phyloP scores from a whole-genome alignment of 306 rosid species.

The Fagus sylvatica region DNA sequence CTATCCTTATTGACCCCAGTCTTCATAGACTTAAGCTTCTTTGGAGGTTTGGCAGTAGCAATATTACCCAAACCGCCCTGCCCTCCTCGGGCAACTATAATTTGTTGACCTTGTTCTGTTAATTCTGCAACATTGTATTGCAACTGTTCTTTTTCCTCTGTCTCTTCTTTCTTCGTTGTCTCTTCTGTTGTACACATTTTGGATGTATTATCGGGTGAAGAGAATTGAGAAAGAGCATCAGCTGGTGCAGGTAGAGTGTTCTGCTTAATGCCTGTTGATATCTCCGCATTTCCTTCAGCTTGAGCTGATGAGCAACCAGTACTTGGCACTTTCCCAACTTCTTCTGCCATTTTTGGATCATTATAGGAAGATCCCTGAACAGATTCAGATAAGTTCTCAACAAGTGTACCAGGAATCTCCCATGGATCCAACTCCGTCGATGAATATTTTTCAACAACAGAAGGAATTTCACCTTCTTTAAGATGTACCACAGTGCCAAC shows the following conservation, averaged over 20 bases:
- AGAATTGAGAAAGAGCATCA: conserved; percentile 31
- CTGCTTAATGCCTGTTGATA: conserved; percentile 30
- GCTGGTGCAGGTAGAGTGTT: conserved; percentile 18
- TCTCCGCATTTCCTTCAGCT: conserved; percentile 23
- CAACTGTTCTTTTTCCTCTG: conserved; percentile 45
- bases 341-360: conserved; percentile 28
- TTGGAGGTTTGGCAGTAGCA: conserved; percentile 40
- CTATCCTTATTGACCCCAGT: conserved; percentile 25
- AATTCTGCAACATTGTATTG: conserved; percentile 69
- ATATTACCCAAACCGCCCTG: conserved; percentile 78
- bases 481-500: conserved; percentile 89
- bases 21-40: conserved; percentile 32
- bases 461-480: conserved; percentile 65
- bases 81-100: conserved; percentile 73
- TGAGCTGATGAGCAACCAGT: conserved; percentile 25
- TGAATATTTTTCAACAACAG: conserved; percentile 34
- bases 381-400: conserved; percentile 36
- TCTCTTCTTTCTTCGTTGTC: conserved; percentile 11
- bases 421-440: conserved; percentile 71
- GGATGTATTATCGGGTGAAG: conserved; percentile 17
- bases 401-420: conserved; percentile 83
- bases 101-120: conserved; percentile 69
- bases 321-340: conserved; percentile 13
- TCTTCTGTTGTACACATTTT: conserved; percentile 38
- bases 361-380: conserved; percentile 20